These are phyloP conservation scores for Termitomyces bulborhizus DNA, from an alignment of 768 basidiomycete genomes.

Conservation along the genomic window DNA sequence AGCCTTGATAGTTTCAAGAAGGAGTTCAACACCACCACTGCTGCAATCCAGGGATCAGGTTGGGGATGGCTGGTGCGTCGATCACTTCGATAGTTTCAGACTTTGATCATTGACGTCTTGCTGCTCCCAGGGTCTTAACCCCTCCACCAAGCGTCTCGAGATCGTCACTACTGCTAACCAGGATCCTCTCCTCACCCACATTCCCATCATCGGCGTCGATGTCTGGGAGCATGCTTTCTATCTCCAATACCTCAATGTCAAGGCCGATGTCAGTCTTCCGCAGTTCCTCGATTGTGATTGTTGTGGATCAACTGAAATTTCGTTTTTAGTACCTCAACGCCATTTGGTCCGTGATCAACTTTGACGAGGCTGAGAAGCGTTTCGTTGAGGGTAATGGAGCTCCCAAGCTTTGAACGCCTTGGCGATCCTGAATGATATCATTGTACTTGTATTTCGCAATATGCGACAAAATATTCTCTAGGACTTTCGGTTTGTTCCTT, in stretches of 20 bases:
- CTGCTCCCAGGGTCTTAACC: conserved; percentile 57
- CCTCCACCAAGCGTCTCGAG: conserved; percentile 65
- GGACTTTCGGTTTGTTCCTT: not conserved
- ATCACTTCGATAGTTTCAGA: not conserved
- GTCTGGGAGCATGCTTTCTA: conserved; percentile 98
- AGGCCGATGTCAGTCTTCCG: conserved; percentile 67
- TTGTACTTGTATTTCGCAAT: not conserved
- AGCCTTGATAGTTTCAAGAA: conserved; percentile 65
- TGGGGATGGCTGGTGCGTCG: conserved; percentile 93
- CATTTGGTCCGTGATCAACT: conserved; percentile 91
- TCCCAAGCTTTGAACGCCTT: conserved; percentile 17
- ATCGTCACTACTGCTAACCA: conserved; percentile 93
- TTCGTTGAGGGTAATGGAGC: conserved; percentile 19
- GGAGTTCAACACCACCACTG: conserved; percentile 81
- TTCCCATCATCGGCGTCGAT: conserved; percentile 87
- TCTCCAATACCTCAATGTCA: conserved; percentile 94
- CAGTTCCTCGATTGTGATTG: not conserved
- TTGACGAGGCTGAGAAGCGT: conserved; percentile 71
- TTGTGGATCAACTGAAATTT: not conserved
- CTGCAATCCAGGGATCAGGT: conserved; percentile 86
- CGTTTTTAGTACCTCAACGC: conserved; percentile 68
- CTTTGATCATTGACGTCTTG: not conserved
- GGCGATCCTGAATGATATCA: not conserved
- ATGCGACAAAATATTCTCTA: not conserved
- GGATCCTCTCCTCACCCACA: conserved; percentile 75